Percentiles rank a stretch among this genome's conserved stretches.
Evolutionary conservation across 345 rosid genomes (phyloP).

Genomic region (Eucalyptus regnans): DNA sequence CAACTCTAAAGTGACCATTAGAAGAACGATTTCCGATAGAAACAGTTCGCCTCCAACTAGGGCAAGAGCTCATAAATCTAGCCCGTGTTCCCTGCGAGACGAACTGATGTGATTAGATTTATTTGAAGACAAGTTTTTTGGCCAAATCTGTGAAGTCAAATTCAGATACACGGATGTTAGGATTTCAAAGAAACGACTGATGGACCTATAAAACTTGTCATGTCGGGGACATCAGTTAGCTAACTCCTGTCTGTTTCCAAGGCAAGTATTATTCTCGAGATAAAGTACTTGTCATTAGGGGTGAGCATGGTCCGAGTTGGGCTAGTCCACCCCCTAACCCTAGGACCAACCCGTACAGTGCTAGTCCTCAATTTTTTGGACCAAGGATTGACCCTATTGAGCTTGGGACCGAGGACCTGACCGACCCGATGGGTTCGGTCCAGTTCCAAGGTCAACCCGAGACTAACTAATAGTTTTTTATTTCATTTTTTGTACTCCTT

Average conservation of each 20-base stretch:
- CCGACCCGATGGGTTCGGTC: no score
- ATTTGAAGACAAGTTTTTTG: background rate
- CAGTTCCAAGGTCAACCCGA: no score
- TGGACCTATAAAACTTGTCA: background rate
- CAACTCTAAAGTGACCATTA: background rate
- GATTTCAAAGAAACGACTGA: background rate
- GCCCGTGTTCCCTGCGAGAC: background rate
- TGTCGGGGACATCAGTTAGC: background rate
- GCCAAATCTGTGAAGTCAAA: background rate
- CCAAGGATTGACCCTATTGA: no score
- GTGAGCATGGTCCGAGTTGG: no score
- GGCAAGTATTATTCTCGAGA: background rate
- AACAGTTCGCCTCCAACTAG: background rate
- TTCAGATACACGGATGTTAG: background rate
- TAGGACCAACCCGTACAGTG: no score
- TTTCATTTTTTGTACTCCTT: no score
- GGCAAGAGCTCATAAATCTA: background rate
- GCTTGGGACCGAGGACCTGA: no score
- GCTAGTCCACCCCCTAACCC: no score
- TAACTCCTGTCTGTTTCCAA: background rate
- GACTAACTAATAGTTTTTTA: no score
- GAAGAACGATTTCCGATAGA: background rate
- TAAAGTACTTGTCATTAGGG: background rate
- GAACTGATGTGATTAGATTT: background rate
- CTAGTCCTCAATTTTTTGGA: no score